phyloP scores from a whole-genome alignment of 2,329 filamentous ascomycete species.

The Penicillium sp. region DNA sequence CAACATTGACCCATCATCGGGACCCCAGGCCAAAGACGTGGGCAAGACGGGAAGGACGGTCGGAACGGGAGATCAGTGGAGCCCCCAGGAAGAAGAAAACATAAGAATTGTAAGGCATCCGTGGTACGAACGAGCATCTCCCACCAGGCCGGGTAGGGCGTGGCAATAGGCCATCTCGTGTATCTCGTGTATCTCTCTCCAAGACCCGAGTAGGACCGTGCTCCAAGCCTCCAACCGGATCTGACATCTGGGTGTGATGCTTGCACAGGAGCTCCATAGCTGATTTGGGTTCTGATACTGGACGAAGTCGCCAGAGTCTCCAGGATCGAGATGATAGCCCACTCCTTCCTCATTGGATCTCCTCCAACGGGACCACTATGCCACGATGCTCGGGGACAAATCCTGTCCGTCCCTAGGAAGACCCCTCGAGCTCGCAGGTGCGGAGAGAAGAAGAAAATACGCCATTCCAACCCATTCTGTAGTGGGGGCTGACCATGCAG shows the following conservation, averaged over 20 bases:
- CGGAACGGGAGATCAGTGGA: constrained; percentile 24
- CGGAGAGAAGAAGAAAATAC: neutral
- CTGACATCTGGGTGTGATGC: constrained; percentile 28
- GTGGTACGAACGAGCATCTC: too few species aligned
- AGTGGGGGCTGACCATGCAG: constrained; percentile 22
- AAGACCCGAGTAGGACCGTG: constrained; percentile 17
- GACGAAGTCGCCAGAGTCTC: too few species aligned
- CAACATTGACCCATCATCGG: constrained; percentile 6
- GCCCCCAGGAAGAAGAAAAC: neutral
- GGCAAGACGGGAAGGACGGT: constrained; percentile 9
- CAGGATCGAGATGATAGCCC: constrained; percentile 5
- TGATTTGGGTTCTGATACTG: too few species aligned
- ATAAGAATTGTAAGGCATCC: neutral
- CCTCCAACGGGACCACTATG: constrained; percentile 18
- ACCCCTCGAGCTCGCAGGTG: neutral
- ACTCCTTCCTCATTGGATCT: constrained; percentile 20
- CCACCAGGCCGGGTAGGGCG: neutral
- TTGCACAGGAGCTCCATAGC: too few species aligned
- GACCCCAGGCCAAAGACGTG: neutral
- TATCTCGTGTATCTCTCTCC: neutral
- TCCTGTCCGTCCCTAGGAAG: constrained; percentile 14
- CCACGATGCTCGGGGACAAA: constrained; percentile 12
- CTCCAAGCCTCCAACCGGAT: constrained; percentile 18
- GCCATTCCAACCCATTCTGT: neutral
- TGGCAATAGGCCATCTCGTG: constrained; percentile 7